Percentiles rank a stretch among this genome's conserved stretches.
Conservation (phyloP, 2,329 filamentous ascomycete species). For the Parafenestella ontariensis region DNA sequence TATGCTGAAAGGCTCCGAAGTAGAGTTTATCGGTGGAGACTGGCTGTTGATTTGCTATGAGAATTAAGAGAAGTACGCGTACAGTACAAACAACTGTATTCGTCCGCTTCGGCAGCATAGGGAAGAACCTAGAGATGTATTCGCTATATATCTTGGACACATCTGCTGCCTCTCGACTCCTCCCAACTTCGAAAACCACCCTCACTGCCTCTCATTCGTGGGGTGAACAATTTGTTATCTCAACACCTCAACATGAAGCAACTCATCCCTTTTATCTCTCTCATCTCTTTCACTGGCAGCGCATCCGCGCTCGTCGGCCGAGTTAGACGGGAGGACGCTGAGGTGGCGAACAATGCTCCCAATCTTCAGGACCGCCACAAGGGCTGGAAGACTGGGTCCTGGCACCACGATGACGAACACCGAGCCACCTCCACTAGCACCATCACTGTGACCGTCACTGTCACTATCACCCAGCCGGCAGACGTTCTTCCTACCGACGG, state of each 20-base stretch:
- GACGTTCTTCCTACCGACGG: background rate
- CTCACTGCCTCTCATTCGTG: background rate
- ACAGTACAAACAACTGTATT: background rate
- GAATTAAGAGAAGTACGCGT: background rate
- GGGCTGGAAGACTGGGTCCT: background rate
- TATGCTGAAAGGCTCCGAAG: background rate
- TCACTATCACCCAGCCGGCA: background rate
- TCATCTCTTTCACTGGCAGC: background rate
- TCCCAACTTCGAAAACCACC: background rate
- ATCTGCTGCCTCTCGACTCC: background rate
- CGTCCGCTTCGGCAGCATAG: background rate
- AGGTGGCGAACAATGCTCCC: background rate
- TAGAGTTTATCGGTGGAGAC: background rate
- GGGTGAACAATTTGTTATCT: background rate
- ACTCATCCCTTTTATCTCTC: background rate
- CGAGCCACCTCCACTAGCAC: background rate
- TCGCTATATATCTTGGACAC: background rate
- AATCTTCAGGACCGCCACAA: background rate
- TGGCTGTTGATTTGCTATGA: background rate
- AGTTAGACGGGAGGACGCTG: background rate
- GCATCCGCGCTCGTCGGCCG: background rate
- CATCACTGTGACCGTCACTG: constrained; percentile 1
- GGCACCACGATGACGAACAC: constrained; percentile 1
- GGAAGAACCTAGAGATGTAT: background rate
- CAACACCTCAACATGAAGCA: background rate